Evolutionary conservation across 306 rosid species (phyloP).

Genomic region (Cucurbita pepo): DNA sequence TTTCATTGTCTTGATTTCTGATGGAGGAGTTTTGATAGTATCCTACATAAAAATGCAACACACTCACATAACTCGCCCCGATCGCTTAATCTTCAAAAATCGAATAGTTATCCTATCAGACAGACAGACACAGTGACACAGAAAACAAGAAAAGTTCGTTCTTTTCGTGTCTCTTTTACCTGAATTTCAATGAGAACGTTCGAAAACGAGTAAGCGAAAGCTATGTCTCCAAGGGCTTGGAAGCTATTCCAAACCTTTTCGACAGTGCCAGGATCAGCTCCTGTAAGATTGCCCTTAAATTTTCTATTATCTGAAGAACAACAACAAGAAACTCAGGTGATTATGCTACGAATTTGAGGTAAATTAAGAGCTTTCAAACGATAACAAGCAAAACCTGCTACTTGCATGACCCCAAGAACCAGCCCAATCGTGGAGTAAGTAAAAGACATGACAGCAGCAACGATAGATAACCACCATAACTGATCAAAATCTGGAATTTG

Average conservation of each 20-base stretch:
- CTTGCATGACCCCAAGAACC: constrained; percentile 23
- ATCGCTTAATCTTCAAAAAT: neutral
- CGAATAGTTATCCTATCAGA: neutral
- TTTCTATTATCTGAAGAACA: constrained; percentile 7
- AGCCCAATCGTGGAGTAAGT: constrained; percentile 55
- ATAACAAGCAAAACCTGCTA: constrained; percentile 7
- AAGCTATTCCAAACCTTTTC: constrained; percentile 25
- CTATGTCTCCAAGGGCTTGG: constrained; percentile 31
- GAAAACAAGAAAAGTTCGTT: too few relatives aligned
- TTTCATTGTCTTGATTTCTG: constrained; percentile 75
- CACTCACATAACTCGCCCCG: too few relatives aligned
- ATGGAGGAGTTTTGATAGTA: constrained; percentile 68
- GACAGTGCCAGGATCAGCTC: constrained; percentile 9
- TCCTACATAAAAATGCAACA: constrained; percentile 18
- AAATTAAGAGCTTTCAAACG: neutral
- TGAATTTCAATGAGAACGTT: constrained; percentile 26
- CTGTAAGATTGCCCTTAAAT: constrained; percentile 19
- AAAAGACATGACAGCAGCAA: constrained; percentile 71
- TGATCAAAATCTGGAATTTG: constrained; percentile 63
- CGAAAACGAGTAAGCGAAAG: constrained; percentile 26
- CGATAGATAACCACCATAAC: constrained; percentile 54
- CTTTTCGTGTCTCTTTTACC: neutral
- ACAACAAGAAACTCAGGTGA: neutral
- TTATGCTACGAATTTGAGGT: neutral
- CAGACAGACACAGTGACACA: too few relatives aligned